Evolutionary conservation across 164 flowering plant genomes (phyloP), one percentile per base, ranked within the genome.

Genomic region (Houttuynia cordata): DNA sequence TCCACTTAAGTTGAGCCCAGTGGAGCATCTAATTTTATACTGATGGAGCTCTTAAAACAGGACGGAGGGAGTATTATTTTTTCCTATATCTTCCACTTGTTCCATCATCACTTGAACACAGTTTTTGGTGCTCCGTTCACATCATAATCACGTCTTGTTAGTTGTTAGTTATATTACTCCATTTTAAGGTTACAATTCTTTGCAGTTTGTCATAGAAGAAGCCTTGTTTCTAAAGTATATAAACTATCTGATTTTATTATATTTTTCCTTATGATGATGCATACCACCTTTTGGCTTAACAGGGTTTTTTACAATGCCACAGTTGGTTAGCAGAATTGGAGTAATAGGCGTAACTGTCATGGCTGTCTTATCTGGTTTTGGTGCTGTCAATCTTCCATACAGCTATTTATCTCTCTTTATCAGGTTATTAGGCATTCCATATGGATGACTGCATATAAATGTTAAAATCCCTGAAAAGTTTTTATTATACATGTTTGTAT

Each of bases 301-400:
- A 88, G 96, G 97, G 25, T 90, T 93, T 74, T 90, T 93, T 75
- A 88, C 94, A 61, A 88, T 84, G 74, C 82, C 99, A 64, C 99
- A 90, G 75, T 76, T 93, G 76, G 97, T 93, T 37, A 93, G 99
- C 73, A 82, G 99, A 78, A 91, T 93, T 70, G 99, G 91, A 42
- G 97, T 93, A 18, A 82, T 93, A 72, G 99, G 99, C 34, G 99
- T 93, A 58, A 88, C 96, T 30, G 89, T 93, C 69, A 88, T 93
- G 99, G 95, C 99, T 61, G 85, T 93, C 42, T 69, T 90, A 42
- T 88, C 99, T 72, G 99, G 99, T 65, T 91, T 93, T 79, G 99
- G 99, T 70, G 99, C 99, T 72, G 99, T 93, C 24, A 93, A 91
- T 80, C 81, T 93, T 71, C 99, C 99, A 18, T 91, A 88, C 75